Percentiles rank a stretch among this genome's conserved stretches.
Evolutionary conservation across 768 basidiomycete genomes (phyloP).

Genomic region (Stropharia rugosoannulata): DNA sequence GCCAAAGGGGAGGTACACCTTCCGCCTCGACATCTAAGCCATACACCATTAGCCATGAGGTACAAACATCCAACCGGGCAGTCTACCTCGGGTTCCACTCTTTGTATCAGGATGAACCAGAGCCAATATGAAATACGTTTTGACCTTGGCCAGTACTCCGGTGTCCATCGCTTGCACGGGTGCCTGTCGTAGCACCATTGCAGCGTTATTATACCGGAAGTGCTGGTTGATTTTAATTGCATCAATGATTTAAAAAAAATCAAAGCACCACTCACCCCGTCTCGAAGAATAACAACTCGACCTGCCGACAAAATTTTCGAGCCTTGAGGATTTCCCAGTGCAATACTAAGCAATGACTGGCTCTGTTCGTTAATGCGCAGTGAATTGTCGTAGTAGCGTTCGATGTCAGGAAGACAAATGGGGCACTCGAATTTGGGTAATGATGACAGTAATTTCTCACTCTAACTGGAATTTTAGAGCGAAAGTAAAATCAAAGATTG

Average conservation of each 20-base stretch:
- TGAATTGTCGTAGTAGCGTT: slow-evolving; percentile 72
- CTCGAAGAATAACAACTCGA: slow-evolving; percentile 79
- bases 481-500: slow-evolving; percentile 4
- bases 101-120: slow-evolving; percentile 68
- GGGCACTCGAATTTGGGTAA: slow-evolving; percentile 69
- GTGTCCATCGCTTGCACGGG: slow-evolving; percentile 43
- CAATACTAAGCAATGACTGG: slow-evolving; percentile 59
- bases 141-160: slow-evolving; percentile 46
- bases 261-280: slow-evolving; percentile 56
- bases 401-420: slow-evolving; percentile 71
- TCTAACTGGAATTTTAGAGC: slow-evolving; percentile 39
- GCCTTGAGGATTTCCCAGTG: slow-evolving; percentile 58
- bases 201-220: slow-evolving; percentile 68
- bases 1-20: slow-evolving; percentile 77
- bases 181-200: slow-evolving; percentile 68
- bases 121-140: slow-evolving; percentile 68
- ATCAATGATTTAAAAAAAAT: not conserved
- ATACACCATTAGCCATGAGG: not conserved
- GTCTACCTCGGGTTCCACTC: slow-evolving; percentile 47
- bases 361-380: slow-evolving; percentile 62
- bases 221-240: slow-evolving; percentile 49
- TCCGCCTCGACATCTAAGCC: slow-evolving; percentile 54
- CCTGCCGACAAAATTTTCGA: slow-evolving; percentile 69
- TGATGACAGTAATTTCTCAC: slow-evolving; percentile 63
- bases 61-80: not conserved